A percentile compares a stretch with the other conserved stretches of the same genome.
These are phyloP conservation scores for Mangifera indica DNA, from an alignment of 345 rosid genomes.

Conservation along the genomic window DNA sequence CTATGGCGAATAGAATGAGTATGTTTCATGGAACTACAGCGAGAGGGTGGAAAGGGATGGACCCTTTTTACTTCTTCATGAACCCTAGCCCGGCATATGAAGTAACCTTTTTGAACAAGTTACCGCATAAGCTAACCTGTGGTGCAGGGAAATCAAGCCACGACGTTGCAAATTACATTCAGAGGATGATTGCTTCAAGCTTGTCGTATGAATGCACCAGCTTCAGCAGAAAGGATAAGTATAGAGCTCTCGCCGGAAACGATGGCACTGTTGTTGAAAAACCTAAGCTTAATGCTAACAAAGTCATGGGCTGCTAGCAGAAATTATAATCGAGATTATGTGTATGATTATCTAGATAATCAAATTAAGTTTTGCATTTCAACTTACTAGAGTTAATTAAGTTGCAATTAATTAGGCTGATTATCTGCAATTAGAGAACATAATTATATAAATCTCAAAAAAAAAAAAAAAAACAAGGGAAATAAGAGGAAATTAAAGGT, in stretches of 20 bases:
- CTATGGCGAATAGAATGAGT: constrained; percentile 65
- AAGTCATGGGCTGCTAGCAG: constrained; percentile 39
- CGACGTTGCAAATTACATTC: constrained; percentile 79
- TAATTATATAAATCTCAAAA: too few species aligned
- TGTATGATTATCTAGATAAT: too few species aligned
- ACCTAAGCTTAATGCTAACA: constrained; percentile 23
- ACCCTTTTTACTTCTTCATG: constrained; percentile 85
- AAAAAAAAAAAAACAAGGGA: too few species aligned
- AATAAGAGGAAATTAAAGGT: too few species aligned
- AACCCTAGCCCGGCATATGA: constrained; percentile 86
- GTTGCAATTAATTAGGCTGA: too few species aligned
- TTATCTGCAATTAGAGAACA: too few species aligned
- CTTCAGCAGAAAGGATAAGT: constrained; percentile 82
- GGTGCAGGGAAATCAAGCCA: constrained; percentile 66
- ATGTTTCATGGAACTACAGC: constrained; percentile 91
- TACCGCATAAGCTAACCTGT: constrained; percentile 63
- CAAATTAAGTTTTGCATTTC: too few species aligned
- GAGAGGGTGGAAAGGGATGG: constrained; percentile 89
- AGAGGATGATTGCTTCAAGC: constrained; percentile 64
- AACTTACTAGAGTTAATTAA: too few species aligned
- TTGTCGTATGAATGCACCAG: constrained; percentile 74
- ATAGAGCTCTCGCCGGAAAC: constrained; percentile 65
- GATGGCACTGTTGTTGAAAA: constrained; percentile 62
- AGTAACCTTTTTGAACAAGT: constrained; percentile 66
- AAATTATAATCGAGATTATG: too few species aligned